Percentiles rank a stretch among this genome's conserved stretches.
phyloP scores from a whole-genome alignment of 805 yeast species.

The Lipomyces kockii region DNA sequence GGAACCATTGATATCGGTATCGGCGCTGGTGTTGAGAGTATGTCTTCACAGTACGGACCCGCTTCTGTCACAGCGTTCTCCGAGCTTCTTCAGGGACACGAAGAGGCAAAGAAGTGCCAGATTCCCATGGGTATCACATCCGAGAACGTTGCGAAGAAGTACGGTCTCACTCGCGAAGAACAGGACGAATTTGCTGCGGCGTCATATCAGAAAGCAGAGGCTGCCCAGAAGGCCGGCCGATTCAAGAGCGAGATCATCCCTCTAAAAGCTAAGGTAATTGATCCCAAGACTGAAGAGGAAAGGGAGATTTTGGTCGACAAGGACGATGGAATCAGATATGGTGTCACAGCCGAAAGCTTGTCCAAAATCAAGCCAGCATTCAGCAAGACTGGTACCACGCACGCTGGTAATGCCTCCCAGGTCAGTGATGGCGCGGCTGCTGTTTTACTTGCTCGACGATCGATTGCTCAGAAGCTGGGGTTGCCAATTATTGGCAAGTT shows the following conservation, averaged over 20 bases:
- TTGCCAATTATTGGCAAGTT: constrained; percentile 79
- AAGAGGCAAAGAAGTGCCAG: constrained; percentile 62
- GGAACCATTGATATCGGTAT: constrained; percentile 93
- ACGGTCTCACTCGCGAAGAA: constrained; percentile 62
- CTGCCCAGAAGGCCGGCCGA: constrained; percentile 69
- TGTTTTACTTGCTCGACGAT: constrained; percentile 81
- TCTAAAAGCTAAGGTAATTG: constrained; percentile 62
- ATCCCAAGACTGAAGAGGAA: constrained; percentile 63
- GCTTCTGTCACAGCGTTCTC: constrained; percentile 58
- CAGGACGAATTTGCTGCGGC: constrained; percentile 91
- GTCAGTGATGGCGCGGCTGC: constrained; percentile 96
- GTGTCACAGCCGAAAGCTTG: constrained; percentile 78
- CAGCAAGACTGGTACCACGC: constrained; percentile 79
- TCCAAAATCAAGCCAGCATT: constrained; percentile 85
- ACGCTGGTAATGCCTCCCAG: constrained; percentile 97
- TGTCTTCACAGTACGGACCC: constrained; percentile 57
- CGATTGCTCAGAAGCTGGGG: constrained; percentile 74
- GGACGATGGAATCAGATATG: constrained; percentile 90
- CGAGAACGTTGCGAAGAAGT: constrained; percentile 82
- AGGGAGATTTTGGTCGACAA: constrained; percentile 58
- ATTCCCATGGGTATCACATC: constrained; percentile 97
- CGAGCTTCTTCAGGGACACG: constrained; percentile 49
- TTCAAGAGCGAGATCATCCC: constrained; percentile 91
- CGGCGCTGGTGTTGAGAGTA: constrained; percentile 92
- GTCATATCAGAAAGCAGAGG: constrained; percentile 83